phyloP scores from a whole-genome alignment of 495 filamentous ascomycete genomes.

The Neurospora hispaniola region DNA sequence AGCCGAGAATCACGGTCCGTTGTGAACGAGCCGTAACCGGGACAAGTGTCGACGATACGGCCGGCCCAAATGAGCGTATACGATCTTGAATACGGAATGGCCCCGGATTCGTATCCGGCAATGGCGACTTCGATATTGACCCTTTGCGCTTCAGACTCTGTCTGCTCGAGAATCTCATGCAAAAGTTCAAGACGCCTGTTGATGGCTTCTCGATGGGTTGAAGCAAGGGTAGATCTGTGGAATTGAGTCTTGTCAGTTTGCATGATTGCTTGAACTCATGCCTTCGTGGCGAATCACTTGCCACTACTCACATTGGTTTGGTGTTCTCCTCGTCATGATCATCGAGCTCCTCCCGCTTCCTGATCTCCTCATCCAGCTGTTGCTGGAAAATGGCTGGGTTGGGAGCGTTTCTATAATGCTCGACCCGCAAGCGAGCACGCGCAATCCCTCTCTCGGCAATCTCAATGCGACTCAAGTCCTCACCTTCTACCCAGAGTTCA shows the following conservation, averaged over 20 bases:
- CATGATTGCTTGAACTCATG: neutral
- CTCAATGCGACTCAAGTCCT: slow-evolving; percentile 30
- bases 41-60: slow-evolving; percentile 32
- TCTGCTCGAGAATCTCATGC: slow-evolving; percentile 13
- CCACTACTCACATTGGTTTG: slow-evolving; percentile 21
- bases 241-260: slow-evolving; percentile 1
- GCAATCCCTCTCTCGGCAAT: slow-evolving; percentile 28
- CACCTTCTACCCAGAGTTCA: slow-evolving; percentile 19
- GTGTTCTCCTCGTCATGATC: slow-evolving; percentile 30
- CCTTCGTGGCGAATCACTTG: neutral
- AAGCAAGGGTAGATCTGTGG: slow-evolving; percentile 12
- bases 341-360: slow-evolving; percentile 23
- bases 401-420: slow-evolving; percentile 13
- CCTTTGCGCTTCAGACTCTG: slow-evolving; percentile 28
- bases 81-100: slow-evolving; percentile 26
- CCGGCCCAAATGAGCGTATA: slow-evolving; percentile 38
- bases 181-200: slow-evolving; percentile 22
- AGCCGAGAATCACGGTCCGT: slow-evolving; percentile 29
- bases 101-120: slow-evolving; percentile 29
- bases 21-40: slow-evolving; percentile 27
- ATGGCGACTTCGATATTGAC: slow-evolving; percentile 35
- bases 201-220: slow-evolving; percentile 17
- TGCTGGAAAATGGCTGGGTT: slow-evolving; percentile 15
- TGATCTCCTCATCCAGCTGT: slow-evolving; percentile 22
- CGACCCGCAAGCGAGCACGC: slow-evolving; percentile 22